Conservation (phyloP, 2,329 filamentous ascomycete genomes). For the Corinectria fuckeliana region DNA sequence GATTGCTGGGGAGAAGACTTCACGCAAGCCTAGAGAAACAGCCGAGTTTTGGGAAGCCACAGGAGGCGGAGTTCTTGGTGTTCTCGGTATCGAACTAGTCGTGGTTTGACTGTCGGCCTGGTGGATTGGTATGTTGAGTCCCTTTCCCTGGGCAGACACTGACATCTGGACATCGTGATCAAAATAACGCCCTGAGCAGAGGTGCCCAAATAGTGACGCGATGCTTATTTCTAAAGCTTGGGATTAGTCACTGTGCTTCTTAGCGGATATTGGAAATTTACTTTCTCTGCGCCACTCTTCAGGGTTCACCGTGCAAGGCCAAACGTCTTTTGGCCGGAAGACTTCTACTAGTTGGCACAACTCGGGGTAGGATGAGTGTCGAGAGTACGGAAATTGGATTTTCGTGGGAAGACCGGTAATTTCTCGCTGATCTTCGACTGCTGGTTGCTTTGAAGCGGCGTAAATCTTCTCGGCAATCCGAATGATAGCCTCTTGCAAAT, state of each 20-base stretch:
- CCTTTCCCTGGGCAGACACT: constrained; percentile 6
- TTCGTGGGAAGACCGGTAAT: constrained; percentile 44
- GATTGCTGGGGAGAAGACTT: background rate
- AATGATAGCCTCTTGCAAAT: constrained; percentile 16
- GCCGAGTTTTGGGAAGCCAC: background rate
- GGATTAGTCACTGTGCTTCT: background rate
- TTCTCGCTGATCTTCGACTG: background rate
- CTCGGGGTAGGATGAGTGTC: constrained; percentile 87
- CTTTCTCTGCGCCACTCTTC: constrained; percentile 65
- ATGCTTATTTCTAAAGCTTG: constrained; percentile 61
- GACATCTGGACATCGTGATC: constrained; percentile 70
- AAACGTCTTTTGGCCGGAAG: constrained; percentile 78
- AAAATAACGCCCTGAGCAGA: constrained; percentile 68
- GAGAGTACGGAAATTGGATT: constrained; percentile 80
- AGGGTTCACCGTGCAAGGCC: constrained; percentile 78
- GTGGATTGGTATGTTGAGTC: background rate
- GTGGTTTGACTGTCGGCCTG: constrained; percentile 26
- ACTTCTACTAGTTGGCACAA: constrained; percentile 71
- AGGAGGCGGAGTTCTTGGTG: background rate
- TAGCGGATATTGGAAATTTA: constrained; percentile 16
- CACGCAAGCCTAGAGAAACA: background rate
- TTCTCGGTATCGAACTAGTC: constrained; percentile 5
- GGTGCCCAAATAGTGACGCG: constrained; percentile 70
- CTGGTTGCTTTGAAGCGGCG: background rate
- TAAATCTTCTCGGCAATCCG: constrained; percentile 23